Evolutionary conservation across 345 rosid species (phyloP).

Genomic region (Gossypium longicalyx): DNA sequence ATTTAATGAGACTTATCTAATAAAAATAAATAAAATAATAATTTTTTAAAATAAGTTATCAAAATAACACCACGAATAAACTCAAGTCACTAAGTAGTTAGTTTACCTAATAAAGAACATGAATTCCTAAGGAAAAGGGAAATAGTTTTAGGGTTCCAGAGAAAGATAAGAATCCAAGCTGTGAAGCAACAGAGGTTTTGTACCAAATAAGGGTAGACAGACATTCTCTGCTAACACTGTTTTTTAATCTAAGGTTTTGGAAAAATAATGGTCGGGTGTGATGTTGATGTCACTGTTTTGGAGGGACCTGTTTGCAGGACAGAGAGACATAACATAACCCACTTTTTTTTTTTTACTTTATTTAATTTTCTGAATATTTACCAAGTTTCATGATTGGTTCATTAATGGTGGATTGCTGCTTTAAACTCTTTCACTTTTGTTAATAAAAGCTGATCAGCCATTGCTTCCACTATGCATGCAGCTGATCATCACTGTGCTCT

Average conservation of each 20-base stretch:
- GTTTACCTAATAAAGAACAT: background rate
- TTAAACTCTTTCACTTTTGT: slow-evolving; percentile 19
- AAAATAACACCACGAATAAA: too few species aligned
- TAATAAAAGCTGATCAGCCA: slow-evolving; percentile 26
- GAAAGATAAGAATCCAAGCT: background rate
- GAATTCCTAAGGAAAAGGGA: background rate
- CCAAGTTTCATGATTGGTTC: slow-evolving; percentile 36
- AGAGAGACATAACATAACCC: background rate
- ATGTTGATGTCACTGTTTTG: background rate
- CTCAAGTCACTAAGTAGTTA: too few species aligned
- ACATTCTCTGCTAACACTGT: slow-evolving; percentile 3
- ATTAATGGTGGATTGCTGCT: slow-evolving; percentile 33
- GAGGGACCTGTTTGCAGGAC: background rate
- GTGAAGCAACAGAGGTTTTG: slow-evolving; percentile 6
- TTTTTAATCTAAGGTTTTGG: background rate
- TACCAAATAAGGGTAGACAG: background rate
- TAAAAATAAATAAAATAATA: too few species aligned
- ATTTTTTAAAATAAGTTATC: too few species aligned
- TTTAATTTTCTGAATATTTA: background rate
- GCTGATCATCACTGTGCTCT: background rate
- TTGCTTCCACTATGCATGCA: background rate
- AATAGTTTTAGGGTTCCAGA: background rate
- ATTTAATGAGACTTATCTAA: too few species aligned
- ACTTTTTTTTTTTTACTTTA: background rate
- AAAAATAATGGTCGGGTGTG: slow-evolving; percentile 5